Conservation (phyloP, 495 filamentous ascomycete genomes). For the Tuber melanosporum region DNA sequence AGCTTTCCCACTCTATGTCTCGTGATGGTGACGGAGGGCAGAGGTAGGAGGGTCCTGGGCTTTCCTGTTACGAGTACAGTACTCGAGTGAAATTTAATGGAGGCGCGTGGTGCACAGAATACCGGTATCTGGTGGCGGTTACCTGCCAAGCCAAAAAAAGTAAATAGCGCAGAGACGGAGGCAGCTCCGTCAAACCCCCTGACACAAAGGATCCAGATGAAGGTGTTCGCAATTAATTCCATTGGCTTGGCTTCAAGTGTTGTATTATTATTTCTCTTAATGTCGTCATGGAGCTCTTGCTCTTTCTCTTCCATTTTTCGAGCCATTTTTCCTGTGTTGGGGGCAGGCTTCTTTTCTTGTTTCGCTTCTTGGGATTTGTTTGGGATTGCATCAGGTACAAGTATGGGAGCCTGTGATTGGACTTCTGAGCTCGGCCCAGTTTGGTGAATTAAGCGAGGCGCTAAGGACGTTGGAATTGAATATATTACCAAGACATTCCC, state of each 20-base stretch:
- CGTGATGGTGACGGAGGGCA: background rate
- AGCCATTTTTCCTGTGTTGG: background rate
- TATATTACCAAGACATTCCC: background rate
- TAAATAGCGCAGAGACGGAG: background rate
- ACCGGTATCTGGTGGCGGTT: background rate
- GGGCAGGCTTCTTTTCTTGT: background rate
- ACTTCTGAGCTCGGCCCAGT: background rate
- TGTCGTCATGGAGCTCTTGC: background rate
- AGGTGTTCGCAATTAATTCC: background rate
- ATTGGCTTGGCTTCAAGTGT: background rate
- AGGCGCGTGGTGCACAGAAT: too few species aligned
- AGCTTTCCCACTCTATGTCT: background rate
- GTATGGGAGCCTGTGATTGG: background rate
- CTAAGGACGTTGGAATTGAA: background rate
- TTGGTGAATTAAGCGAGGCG: conserved; percentile 5
- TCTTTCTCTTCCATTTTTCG: background rate
- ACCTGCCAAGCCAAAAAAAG: background rate
- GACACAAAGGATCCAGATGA: background rate
- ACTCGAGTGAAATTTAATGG: too few species aligned
- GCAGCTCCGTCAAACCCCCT: background rate
- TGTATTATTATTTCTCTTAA: background rate
- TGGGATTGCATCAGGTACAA: background rate
- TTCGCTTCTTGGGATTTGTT: background rate
- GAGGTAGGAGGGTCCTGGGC: background rate
- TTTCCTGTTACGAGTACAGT: too few species aligned